These are phyloP conservation scores for Tagetes erecta DNA, from an alignment of 129 eudicot genomes.

Conservation along the genomic window DNA sequence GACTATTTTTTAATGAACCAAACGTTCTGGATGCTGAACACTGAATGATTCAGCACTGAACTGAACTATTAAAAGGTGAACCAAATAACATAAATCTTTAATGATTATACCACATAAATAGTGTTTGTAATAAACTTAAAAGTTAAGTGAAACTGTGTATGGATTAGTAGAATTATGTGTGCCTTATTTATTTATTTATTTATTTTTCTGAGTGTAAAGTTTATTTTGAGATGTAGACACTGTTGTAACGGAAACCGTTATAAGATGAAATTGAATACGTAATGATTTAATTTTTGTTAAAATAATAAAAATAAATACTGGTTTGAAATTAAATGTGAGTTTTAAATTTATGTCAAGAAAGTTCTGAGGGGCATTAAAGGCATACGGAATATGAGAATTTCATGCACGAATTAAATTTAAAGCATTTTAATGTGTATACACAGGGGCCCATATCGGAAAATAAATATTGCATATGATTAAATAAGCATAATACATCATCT, in stretches of 20 bases:
- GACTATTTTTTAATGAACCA: no score
- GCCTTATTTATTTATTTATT: no score
- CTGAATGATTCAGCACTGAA: no score
- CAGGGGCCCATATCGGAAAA: conserved; percentile 31
- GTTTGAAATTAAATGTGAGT: conserved; percentile 25
- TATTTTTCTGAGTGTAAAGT: neutral
- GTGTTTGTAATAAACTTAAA: no score
- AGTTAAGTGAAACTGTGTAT: no score
- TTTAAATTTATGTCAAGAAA: conserved; percentile 36
- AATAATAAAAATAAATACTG: neutral
- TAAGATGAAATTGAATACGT: neutral
- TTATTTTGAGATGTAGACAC: neutral
- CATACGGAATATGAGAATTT: conserved; percentile 20
- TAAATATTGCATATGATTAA: conserved; percentile 17
- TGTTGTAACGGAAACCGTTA: neutral
- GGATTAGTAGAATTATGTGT: no score
- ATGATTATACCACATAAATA: no score
- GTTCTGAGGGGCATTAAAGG: conserved; percentile 31
- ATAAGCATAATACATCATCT: neutral
- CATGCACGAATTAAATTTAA: conserved; percentile 28
- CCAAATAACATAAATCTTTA: no score
- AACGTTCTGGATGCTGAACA: no score
- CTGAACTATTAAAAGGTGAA: no score
- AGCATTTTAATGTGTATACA: conserved; percentile 32
- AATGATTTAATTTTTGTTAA: conserved; percentile 1